Evolutionary conservation across 1,284 basidiomycete genomes (phyloP).

Genomic region (Afroboletus lepidellus): DNA sequence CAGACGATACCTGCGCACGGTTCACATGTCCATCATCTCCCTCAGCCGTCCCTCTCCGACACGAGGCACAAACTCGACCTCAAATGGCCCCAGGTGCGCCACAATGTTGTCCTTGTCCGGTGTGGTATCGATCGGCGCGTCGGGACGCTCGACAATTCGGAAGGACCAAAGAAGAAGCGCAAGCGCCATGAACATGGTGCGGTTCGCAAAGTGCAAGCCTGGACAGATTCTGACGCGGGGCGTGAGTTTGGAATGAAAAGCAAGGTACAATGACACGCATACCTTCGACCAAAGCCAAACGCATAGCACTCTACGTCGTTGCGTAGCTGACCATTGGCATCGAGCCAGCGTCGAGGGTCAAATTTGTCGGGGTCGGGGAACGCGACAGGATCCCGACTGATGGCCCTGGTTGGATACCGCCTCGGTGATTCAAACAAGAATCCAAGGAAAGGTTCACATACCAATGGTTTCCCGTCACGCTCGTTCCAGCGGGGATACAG

Average conservation of each 20-base stretch:
- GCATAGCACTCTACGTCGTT: slow-evolving; percentile 51
- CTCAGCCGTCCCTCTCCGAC: slow-evolving; percentile 27
- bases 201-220: slow-evolving; percentile 24
- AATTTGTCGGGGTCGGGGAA: slow-evolving; percentile 61
- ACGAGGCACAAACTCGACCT: slow-evolving; percentile 19
- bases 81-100: slow-evolving; percentile 11
- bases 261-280: not conserved
- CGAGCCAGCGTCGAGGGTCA: slow-evolving; percentile 58
- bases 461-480: slow-evolving; percentile 61
- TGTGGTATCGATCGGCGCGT: slow-evolving; percentile 17
- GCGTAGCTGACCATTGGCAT: slow-evolving; percentile 45
- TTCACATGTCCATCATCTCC: slow-evolving; percentile 30
- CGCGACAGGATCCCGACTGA: slow-evolving; percentile 52
- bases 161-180: slow-evolving; percentile 28
- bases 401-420: slow-evolving; percentile 36
- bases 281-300: slow-evolving; percentile 63
- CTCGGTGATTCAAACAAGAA: not conserved
- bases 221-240: slow-evolving; percentile 29
- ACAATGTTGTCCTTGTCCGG: slow-evolving; percentile 13
- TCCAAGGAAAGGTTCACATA: slow-evolving; percentile 12
- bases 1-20: not conserved
- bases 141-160: slow-evolving; percentile 14
- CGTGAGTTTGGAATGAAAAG: not conserved
- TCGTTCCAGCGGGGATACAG: slow-evolving; percentile 57
- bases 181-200: slow-evolving; percentile 21